phyloP scores from a whole-genome alignment of 805 yeast genomes.

The Spathaspora hagerdaliae region DNA sequence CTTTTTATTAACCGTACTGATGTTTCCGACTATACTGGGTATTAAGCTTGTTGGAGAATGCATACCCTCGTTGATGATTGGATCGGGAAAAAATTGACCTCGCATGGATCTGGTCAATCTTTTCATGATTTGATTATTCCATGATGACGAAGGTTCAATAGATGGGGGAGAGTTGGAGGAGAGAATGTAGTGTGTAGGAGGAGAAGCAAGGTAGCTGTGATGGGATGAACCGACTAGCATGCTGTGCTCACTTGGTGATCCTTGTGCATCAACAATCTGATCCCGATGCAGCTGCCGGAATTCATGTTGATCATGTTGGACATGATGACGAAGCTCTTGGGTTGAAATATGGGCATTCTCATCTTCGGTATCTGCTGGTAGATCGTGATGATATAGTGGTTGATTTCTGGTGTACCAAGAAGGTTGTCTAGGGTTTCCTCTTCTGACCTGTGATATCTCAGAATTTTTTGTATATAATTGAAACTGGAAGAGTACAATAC shows the following conservation, averaged over 20 bases:
- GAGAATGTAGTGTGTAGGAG: neutral
- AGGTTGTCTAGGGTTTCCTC: constrained; percentile 16
- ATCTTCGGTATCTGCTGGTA: neutral
- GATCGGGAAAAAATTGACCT: constrained; percentile 1
- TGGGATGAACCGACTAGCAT: neutral
- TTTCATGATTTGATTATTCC: neutral
- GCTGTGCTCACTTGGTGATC: neutral
- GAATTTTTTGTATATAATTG: neutral
- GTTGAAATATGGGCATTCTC: neutral
- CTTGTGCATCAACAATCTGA: neutral
- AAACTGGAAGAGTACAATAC: constrained; percentile 29
- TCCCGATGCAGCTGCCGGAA: too few relatives aligned
- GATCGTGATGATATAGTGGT: constrained; percentile 3
- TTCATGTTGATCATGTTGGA: too few relatives aligned
- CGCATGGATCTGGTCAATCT: constrained; percentile 11
- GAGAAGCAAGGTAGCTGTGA: neutral
- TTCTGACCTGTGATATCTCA: too few relatives aligned
- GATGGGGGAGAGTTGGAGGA: neutral
- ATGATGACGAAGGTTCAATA: neutral
- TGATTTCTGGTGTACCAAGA: constrained; percentile 33
- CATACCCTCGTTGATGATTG: constrained; percentile 1
- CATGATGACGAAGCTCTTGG: too few relatives aligned
- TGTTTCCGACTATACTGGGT: constrained; percentile 38
- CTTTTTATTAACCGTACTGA: constrained; percentile 32
- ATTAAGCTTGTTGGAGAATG: constrained; percentile 27